phyloP scores from a whole-genome alignment of 352 stramenopile species.

The Globisporangium polare region DNA sequence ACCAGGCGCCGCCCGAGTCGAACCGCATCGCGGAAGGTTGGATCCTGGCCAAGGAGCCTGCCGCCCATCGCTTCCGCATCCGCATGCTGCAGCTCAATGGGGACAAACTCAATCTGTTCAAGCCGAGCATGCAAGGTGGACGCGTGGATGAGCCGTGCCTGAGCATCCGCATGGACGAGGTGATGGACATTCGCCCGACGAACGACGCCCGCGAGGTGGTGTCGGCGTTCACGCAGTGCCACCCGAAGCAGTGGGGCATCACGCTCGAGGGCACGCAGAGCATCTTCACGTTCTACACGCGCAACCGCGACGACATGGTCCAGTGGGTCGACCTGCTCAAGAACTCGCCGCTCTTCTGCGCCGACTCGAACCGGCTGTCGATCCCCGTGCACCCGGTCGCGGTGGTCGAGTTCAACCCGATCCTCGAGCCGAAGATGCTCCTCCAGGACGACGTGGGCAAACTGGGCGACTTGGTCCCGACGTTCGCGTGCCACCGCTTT shows the following conservation, averaged over 20 bases:
- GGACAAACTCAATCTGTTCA: conserved; percentile 79
- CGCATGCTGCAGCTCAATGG: conserved; percentile 82
- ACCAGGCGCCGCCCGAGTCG: conserved; percentile 23
- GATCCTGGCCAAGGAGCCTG: conserved; percentile 82
- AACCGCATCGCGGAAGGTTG: conserved; percentile 76
- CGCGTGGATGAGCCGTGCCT: conserved; percentile 64
- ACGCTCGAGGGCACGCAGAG: conserved; percentile 76
- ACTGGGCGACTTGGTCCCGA: conserved; percentile 66
- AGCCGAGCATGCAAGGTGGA: conserved; percentile 78
- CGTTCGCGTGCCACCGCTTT: conserved; percentile 65
- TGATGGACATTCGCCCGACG: conserved; percentile 79
- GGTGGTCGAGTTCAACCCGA: conserved; percentile 68
- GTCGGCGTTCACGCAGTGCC: conserved; percentile 76
- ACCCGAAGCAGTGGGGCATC: conserved; percentile 83
- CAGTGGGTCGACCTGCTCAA: conserved; percentile 88
- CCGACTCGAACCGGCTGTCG: conserved; percentile 47
- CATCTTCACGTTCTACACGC: conserved; percentile 87
- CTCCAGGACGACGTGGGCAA: conserved; percentile 73
- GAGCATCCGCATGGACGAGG: conserved; percentile 77
- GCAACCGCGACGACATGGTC: conserved; percentile 68
- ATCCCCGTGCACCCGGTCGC: conserved; percentile 81
- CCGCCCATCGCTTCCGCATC: conserved; percentile 67
- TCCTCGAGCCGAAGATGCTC: conserved; percentile 65
- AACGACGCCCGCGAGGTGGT: conserved; percentile 78
- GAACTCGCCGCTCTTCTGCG: conserved; percentile 77